phyloP scores from a whole-genome alignment of 495 filamentous ascomycete species.

The Daldinia childiae region DNA sequence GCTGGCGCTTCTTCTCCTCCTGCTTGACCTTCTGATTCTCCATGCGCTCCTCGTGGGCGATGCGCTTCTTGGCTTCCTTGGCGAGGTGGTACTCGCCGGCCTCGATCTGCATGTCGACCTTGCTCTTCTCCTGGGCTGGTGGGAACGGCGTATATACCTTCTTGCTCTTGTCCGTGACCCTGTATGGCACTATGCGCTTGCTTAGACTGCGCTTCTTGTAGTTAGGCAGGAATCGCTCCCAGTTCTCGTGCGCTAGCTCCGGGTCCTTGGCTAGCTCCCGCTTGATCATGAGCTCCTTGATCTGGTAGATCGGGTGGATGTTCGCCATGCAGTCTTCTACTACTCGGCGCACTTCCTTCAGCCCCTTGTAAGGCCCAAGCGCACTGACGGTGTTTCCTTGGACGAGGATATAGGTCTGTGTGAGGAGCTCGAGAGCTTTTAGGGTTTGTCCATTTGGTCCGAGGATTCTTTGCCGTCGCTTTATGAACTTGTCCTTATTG shows the following conservation, averaged over 20 bases:
- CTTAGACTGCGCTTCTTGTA: slow-evolving; percentile 96
- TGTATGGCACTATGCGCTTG: slow-evolving; percentile 82
- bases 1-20: slow-evolving; percentile 85
- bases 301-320: slow-evolving; percentile 85
- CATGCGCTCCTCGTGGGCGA: slow-evolving; percentile 76
- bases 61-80: slow-evolving; percentile 89
- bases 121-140: slow-evolving; percentile 70
- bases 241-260: slow-evolving; percentile 83
- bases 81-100: slow-evolving; percentile 95
- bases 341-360: slow-evolving; percentile 91
- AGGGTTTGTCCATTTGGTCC: slow-evolving; percentile 72
- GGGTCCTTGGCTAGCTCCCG: slow-evolving; percentile 97
- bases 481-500: slow-evolving; percentile 97
- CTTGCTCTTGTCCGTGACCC: slow-evolving; percentile 91
- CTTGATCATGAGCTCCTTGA: slow-evolving; percentile 99
- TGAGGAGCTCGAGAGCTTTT: slow-evolving; percentile 96
- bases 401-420: slow-evolving; percentile 90
- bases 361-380: slow-evolving; percentile 90
- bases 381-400: slow-evolving; percentile 95
- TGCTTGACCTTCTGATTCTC: slow-evolving; percentile 86
- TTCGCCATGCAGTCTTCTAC: slow-evolving; percentile 98
- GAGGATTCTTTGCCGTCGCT: slow-evolving; percentile 90
- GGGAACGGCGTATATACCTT: slow-evolving; percentile 89
- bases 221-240: slow-evolving; percentile 96
- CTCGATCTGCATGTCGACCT: slow-evolving; percentile 98